Conservation (phyloP, 83 land plant genomes). For the Picea mariana region DNA sequence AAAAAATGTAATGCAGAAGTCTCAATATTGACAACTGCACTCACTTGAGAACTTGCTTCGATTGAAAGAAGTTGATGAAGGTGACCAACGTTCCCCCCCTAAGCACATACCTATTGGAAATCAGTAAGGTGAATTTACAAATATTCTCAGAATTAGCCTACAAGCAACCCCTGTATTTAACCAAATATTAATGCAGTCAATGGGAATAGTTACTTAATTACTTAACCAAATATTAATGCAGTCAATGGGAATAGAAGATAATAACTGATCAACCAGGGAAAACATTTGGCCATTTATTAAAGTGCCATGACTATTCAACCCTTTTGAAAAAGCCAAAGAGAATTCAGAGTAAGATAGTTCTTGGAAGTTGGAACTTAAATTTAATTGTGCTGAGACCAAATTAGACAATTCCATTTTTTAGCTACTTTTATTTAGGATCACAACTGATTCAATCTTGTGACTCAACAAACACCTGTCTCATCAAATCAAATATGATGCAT, state of each 20-base stretch:
- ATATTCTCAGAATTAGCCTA: slow-evolving; percentile 5
- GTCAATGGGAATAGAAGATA: no score
- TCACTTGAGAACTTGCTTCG: slow-evolving; percentile 95
- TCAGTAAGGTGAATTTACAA: neutral
- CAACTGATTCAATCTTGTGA: neutral
- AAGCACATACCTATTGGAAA: slow-evolving; percentile 21
- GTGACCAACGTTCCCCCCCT: slow-evolving; percentile 98
- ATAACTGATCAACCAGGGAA: neutral
- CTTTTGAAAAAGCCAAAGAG: neutral
- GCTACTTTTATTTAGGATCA: neutral
- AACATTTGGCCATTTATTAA: neutral
- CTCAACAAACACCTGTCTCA: neutral
- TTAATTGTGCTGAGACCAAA: neutral
- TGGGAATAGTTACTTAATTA: neutral
- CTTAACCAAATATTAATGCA: no score
- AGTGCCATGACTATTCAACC: neutral
- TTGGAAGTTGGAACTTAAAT: neutral
- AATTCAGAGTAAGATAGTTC: neutral
- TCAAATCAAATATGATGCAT: neutral
- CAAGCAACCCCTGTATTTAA: neutral
- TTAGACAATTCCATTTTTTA: neutral
- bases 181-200: neutral
- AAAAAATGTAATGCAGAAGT: neutral
- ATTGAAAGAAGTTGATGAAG: slow-evolving; percentile 89
- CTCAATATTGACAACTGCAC: slow-evolving; percentile 2